These are phyloP conservation scores for Terfezia claveryi DNA, from an alignment of 495 filamentous ascomycete genomes.

Conservation along the genomic window DNA sequence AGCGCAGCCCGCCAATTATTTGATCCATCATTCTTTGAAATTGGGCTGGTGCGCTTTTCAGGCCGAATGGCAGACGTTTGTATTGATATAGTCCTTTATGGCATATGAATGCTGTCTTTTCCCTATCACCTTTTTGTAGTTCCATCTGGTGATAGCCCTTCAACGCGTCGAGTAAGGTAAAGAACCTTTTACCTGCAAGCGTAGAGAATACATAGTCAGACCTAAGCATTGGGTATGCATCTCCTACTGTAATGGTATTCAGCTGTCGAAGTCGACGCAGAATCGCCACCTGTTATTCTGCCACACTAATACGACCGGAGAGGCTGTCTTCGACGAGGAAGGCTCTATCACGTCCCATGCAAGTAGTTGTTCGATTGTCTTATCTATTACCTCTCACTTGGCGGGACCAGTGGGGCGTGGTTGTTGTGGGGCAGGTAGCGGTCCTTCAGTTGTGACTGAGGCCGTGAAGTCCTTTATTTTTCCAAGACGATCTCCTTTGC, in stretches of 20 bases:
- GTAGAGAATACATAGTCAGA: background rate
- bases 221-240: background rate
- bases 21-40: constrained; percentile 4
- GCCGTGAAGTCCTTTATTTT: background rate
- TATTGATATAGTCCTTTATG: background rate
- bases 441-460: background rate
- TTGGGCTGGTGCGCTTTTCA: background rate
- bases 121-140: background rate
- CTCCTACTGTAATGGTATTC: background rate
- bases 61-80: too few relatives aligned
- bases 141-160: background rate
- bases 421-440: background rate
- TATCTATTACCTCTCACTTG: background rate
- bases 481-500: background rate
- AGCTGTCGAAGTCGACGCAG: constrained; percentile 1
- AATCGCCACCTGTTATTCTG: constrained; percentile 2
- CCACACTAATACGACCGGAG: background rate
- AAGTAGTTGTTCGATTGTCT: background rate
- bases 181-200: background rate
- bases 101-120: background rate
- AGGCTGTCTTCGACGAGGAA: background rate
- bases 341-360: background rate
- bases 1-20: background rate
- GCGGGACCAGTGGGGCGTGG: background rate
- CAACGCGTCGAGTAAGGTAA: background rate